Evolutionary conservation across 805 yeast genomes (phyloP).

Genomic region (Kuraishia capsulata): DNA sequence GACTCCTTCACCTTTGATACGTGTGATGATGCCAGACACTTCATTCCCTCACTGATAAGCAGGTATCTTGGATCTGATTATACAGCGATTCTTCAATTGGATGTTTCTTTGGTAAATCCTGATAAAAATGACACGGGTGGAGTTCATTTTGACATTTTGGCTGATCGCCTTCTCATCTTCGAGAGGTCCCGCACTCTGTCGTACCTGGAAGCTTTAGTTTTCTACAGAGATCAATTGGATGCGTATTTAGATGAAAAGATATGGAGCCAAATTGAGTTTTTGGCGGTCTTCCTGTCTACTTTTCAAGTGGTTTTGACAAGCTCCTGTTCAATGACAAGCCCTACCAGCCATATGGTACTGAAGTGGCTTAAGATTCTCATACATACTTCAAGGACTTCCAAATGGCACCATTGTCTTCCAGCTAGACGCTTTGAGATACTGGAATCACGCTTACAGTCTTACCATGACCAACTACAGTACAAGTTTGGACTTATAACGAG

Average conservation of each 20-base stretch:
- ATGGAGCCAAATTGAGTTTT: not conserved
- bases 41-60: not conserved
- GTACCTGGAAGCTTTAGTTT: not conserved
- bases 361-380: slow-evolving; percentile 17
- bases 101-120: not conserved
- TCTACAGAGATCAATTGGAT: not conserved
- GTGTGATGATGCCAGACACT: not conserved
- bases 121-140: not conserved
- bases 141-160: not conserved
- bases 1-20: not conserved
- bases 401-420: not conserved
- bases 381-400: slow-evolving; percentile 9
- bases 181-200: not conserved
- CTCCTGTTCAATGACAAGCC: slow-evolving; percentile 5
- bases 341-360: slow-evolving; percentile 12
- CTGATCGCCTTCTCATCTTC: not conserved
- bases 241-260: not conserved
- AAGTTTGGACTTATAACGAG: slow-evolving; percentile 10
- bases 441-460: not conserved
- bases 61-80: not conserved
- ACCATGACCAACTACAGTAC: slow-evolving; percentile 9
- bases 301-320: slow-evolving; percentile 9
- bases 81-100: not conserved
- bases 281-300: not conserved
- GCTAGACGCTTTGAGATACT: not conserved